These are phyloP conservation scores for Hypoxylon sp. DNA, from an alignment of 2,329 filamentous ascomycete species.

Conservation along the genomic window DNA sequence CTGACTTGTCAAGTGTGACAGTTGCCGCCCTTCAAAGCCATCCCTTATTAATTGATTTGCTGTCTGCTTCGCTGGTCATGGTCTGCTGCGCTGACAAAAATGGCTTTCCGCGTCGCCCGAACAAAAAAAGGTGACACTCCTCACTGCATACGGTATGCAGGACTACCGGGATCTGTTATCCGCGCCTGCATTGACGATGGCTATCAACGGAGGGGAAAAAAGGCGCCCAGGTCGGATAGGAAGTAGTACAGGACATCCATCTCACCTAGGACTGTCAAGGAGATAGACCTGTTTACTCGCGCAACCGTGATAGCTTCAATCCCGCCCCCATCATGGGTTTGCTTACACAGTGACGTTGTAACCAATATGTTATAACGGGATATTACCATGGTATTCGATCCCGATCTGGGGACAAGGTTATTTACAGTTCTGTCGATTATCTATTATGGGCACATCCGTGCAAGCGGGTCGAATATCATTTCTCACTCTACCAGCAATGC, in stretches of 20 bases:
- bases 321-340: constrained; percentile 3
- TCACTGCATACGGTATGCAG: constrained; percentile 23
- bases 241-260: constrained; percentile 19
- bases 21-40: constrained; percentile 27
- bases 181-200: constrained; percentile 13
- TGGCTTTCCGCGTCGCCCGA: constrained; percentile 32
- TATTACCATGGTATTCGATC: constrained; percentile 34
- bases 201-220: constrained; percentile 24
- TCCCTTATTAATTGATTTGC: constrained; percentile 39
- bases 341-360: constrained; percentile 15
- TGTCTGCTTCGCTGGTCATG: constrained; percentile 35
- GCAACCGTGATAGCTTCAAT: constrained; percentile 27
- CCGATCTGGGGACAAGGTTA: constrained; percentile 24
- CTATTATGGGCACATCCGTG: constrained; percentile 26
- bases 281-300: constrained; percentile 12
- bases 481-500: constrained; percentile 31
- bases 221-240: constrained; percentile 13
- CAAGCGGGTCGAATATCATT: constrained; percentile 12
- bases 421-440: constrained; percentile 33
- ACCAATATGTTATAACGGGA: not conserved
- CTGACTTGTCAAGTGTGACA: constrained; percentile 43
- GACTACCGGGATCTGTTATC: constrained; percentile 27
- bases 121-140: constrained; percentile 17
- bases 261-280: constrained; percentile 2
- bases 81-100: constrained; percentile 31